A percentile compares a stretch with the other conserved stretches of the same genome.
Evolutionary conservation across 345 rosid genomes (phyloP).

Genomic region (Punica granatum): DNA sequence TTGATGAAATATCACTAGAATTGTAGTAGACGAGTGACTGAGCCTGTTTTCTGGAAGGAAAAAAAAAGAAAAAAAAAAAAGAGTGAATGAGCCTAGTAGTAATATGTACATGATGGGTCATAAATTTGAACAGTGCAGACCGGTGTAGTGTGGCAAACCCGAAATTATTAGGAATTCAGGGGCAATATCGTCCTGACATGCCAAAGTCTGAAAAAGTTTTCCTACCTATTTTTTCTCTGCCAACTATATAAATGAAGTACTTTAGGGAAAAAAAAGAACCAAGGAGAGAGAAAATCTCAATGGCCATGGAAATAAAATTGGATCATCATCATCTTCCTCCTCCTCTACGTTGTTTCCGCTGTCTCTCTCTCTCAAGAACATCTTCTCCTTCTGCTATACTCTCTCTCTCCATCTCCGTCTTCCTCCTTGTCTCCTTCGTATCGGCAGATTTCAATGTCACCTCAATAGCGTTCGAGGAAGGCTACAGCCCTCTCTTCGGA

Average conservation of each 20-base stretch:
- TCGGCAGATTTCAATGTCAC: constrained; percentile 36
- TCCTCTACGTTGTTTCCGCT: background rate
- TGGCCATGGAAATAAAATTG: constrained; percentile 7
- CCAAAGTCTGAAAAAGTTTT: background rate
- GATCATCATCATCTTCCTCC: constrained; percentile 6
- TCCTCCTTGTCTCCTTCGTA: background rate
- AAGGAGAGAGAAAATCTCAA: background rate
- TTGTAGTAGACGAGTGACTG: no score
- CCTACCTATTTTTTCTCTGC: background rate
- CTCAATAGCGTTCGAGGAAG: constrained; percentile 66
- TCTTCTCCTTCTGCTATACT: background rate
- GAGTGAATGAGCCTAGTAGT: no score
- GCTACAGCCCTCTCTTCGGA: constrained; percentile 77
- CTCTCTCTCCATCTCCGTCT: background rate
- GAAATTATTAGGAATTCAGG: background rate
- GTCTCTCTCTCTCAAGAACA: background rate
- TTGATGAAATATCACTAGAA: no score
- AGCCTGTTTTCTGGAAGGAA: no score
- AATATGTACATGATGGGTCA: no score
- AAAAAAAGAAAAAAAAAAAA: no score
- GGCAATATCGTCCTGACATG: no score
- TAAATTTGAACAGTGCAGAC: no score
- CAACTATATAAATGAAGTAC: background rate
- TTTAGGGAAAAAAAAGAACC: background rate
- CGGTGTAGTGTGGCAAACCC: background rate